phyloP scores from a whole-genome alignment of 768 basidiomycete genomes.

The Mycena vitilis region DNA sequence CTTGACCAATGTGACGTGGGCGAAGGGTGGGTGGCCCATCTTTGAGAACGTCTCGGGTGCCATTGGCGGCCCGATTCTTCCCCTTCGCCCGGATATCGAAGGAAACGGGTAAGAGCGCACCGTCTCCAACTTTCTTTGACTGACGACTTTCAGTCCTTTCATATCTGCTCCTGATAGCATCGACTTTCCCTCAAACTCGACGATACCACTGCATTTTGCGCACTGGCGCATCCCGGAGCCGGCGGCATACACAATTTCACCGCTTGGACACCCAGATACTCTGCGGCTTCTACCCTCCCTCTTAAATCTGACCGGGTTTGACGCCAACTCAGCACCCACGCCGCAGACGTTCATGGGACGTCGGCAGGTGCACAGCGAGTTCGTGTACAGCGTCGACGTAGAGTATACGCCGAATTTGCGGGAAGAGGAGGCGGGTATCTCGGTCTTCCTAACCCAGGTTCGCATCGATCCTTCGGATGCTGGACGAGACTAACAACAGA shows the following conservation, averaged over 20 bases:
- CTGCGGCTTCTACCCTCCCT: constrained; percentile 40
- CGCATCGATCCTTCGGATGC: not conserved
- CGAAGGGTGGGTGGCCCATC: constrained; percentile 41
- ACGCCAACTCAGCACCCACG: constrained; percentile 42
- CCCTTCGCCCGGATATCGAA: constrained; percentile 16
- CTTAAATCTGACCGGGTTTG: constrained; percentile 45
- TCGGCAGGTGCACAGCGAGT: constrained; percentile 46
- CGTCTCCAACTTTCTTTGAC: no score
- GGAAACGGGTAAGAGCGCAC: constrained; percentile 26
- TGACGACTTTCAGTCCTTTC: constrained; percentile 26
- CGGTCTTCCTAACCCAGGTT: constrained; percentile 45
- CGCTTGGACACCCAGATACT: constrained; percentile 36
- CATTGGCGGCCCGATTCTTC: constrained; percentile 40
- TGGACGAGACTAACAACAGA: not conserved
- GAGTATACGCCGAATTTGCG: constrained; percentile 34
- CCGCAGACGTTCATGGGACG: constrained; percentile 45
- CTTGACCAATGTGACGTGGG: constrained; percentile 48
- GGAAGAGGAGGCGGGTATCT: constrained; percentile 46
- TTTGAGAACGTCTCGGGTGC: constrained; percentile 38
- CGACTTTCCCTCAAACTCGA: constrained; percentile 37
- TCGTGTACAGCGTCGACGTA: constrained; percentile 42
- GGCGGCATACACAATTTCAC: constrained; percentile 39
- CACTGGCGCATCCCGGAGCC: constrained; percentile 45
- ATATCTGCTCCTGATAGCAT: constrained; percentile 40
- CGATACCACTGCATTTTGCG: constrained; percentile 44